Conservation (phyloP, 2,329 filamentous ascomycete genomes). For the Aspergillus thermomutatus region DNA sequence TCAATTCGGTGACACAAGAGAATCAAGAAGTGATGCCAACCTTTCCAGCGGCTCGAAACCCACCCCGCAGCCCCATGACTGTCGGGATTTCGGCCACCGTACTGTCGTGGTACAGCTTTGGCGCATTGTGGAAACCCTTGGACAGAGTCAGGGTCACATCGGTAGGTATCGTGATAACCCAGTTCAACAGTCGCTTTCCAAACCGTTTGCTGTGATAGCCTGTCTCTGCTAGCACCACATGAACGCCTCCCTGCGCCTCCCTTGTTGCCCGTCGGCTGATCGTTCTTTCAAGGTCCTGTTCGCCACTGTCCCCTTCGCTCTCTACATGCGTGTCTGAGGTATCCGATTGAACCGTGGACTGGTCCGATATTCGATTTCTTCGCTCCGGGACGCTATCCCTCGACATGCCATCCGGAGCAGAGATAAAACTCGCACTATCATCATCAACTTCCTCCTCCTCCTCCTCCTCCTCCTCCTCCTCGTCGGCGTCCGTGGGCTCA, state of each 20-base stretch:
- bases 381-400: background rate
- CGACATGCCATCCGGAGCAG: background rate
- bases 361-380: background rate
- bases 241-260: background rate
- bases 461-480: background rate
- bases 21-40: constrained; percentile 26
- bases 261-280: constrained; percentile 3
- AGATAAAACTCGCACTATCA: background rate
- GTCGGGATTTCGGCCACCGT: constrained; percentile 75
- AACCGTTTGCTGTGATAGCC: constrained; percentile 65
- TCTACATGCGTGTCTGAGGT: background rate
- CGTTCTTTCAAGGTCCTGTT: constrained; percentile 11
- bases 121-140: constrained; percentile 84
- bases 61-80: constrained; percentile 72
- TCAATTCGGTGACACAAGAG: background rate
- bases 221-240: constrained; percentile 47
- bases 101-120: constrained; percentile 78
- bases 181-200: constrained; percentile 67
- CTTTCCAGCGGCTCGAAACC: constrained; percentile 72
- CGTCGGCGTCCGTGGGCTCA: too few species aligned
- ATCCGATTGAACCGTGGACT: background rate
- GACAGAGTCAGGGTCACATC: constrained; percentile 80
- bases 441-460: background rate
- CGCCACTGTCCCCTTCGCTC: background rate
- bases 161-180: constrained; percentile 76